These are phyloP conservation scores for Myrica gale DNA, from an alignment of 306 rosid genomes.

Conservation along the genomic window DNA sequence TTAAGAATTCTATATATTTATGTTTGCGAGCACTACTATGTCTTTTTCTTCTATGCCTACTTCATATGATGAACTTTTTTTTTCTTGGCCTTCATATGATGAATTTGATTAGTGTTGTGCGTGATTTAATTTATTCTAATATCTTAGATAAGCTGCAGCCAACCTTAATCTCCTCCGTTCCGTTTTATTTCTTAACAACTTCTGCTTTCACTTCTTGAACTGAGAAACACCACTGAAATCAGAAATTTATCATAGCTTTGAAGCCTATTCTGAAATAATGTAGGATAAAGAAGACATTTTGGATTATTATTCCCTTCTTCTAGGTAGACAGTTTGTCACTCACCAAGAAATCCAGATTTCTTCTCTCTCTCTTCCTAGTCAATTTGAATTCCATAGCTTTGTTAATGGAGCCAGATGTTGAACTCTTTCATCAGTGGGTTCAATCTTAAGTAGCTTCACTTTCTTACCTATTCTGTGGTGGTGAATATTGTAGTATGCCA, in stretches of 20 bases:
- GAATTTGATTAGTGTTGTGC: not conserved
- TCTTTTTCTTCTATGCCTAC: not conserved
- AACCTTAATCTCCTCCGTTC: too few species aligned
- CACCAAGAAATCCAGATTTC: not conserved
- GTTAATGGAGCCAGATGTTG: not conserved
- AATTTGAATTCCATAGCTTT: not conserved
- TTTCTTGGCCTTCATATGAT: too few species aligned
- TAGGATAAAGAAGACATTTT: slow-evolving; percentile 2
- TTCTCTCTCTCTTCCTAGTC: not conserved
- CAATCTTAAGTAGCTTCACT: not conserved
- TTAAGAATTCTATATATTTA: not conserved
- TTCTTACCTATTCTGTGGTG: not conserved
- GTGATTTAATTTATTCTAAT: too few species aligned
- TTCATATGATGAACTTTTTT: not conserved
- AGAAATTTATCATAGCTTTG: not conserved
- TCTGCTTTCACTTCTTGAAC: not conserved
- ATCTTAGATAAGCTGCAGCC: too few species aligned
- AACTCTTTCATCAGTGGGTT: not conserved
- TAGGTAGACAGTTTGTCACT: not conserved
- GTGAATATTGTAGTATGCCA: not conserved
- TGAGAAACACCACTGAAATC: not conserved
- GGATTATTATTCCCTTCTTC: not conserved
- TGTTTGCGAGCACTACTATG: not conserved
- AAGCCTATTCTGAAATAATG: not conserved
- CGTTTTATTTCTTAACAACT: too few species aligned